Evolutionary conservation across 139 green algal species (phyloP).

Genomic region (Edaphochlamys debaryana): DNA sequence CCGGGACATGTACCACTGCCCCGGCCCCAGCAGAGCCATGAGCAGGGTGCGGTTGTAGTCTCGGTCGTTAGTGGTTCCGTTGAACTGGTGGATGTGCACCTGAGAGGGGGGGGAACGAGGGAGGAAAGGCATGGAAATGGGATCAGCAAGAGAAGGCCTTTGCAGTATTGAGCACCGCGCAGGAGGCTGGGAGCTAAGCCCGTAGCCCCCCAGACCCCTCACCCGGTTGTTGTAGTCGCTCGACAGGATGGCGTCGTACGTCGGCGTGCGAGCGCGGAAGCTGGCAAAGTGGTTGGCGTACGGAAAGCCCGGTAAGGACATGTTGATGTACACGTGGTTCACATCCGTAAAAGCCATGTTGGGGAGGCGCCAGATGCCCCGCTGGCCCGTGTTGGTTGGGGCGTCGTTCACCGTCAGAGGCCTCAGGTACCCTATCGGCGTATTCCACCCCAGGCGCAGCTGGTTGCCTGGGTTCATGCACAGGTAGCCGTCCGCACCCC

Average conservation of each 20-base stretch:
- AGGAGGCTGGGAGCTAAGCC: not conserved
- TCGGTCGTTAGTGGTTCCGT: constrained; percentile 3
- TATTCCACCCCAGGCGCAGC: constrained; percentile 14
- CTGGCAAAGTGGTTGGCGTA: constrained; percentile 14
- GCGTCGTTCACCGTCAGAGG: not conserved
- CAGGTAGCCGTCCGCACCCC: constrained; percentile 7
- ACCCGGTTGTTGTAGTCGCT: not conserved
- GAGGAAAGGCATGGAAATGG: not conserved
- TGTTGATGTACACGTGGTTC: constrained; percentile 8
- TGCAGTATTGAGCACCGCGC: not conserved
- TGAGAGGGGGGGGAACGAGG: not conserved
- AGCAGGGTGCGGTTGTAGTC: constrained; percentile 32
- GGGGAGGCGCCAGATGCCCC: not conserved
- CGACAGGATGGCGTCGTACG: constrained; percentile 15
- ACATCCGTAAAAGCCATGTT: not conserved
- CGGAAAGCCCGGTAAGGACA: not conserved
- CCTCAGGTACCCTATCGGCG: not conserved
- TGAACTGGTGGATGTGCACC: constrained; percentile 28
- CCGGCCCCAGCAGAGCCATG: not conserved
- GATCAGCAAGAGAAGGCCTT: not conserved
- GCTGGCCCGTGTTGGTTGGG: not conserved
- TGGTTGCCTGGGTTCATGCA: constrained; percentile 30
- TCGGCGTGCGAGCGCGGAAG: not conserved
- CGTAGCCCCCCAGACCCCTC: not conserved
- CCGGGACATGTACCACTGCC: not conserved